Percentiles rank a stretch among this genome's conserved stretches.
Evolutionary conservation across 768 basidiomycete species (phyloP).

Genomic region (Cyclocybe aegerita): DNA sequence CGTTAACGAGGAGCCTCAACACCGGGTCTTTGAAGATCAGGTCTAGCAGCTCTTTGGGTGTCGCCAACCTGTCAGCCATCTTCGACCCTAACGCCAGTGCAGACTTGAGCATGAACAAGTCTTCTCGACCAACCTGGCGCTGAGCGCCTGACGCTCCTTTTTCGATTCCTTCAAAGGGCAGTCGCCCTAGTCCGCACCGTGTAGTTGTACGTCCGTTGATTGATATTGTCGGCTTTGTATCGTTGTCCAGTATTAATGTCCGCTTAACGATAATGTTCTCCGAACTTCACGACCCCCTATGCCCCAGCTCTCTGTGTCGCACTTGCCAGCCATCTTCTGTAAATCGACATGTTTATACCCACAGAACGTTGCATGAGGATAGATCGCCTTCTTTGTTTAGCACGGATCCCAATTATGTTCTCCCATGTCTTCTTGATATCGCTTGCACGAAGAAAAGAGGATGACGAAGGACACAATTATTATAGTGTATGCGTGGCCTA

Average conservation of each 20-base stretch:
- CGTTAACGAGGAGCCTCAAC: conserved; percentile 17
- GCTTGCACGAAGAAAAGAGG: not conserved
- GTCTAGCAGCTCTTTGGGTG: conserved; percentile 10
- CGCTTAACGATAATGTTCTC: conserved; percentile 6
- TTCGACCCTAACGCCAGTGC: conserved; percentile 27
- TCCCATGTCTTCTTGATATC: not conserved
- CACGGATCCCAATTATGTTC: not conserved
- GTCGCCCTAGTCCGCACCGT: not conserved
- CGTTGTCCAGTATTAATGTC: conserved; percentile 10
- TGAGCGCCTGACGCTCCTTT: conserved; percentile 8
- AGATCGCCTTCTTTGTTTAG: not conserved
- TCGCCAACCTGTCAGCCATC: conserved; percentile 20
- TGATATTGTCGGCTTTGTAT: not conserved
- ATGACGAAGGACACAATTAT: conserved; percentile 7
- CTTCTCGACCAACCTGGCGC: conserved; percentile 23
- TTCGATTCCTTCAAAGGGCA: not conserved
- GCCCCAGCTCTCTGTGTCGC: conserved; percentile 5
- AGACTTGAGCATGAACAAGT: conserved; percentile 20
- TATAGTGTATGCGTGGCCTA: conserved; percentile 14
- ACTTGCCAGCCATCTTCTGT: conserved; percentile 9
- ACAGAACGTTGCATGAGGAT: conserved; percentile 3
- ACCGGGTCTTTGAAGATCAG: conserved; percentile 15
- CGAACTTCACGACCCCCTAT: conserved; percentile 14
- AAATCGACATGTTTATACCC: conserved; percentile 20
- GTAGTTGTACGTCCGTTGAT: conserved; percentile 8